phyloP scores from a whole-genome alignment of 768 basidiomycete species.

The Termitomyces sp. region DNA sequence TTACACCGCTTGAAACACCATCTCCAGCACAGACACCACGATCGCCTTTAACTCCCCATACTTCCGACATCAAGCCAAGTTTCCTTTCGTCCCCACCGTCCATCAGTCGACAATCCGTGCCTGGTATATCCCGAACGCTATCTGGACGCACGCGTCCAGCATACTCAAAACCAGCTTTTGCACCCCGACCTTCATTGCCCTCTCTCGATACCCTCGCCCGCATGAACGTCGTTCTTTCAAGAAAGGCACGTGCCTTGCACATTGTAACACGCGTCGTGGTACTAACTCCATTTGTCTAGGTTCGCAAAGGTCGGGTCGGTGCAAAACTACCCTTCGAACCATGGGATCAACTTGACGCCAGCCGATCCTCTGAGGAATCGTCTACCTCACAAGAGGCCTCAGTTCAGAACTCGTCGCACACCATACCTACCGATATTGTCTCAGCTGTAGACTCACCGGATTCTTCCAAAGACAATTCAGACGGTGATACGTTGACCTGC shows the following conservation, averaged over 20 bases:
- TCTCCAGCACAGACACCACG: slow-evolving; percentile 21
- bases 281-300: slow-evolving; percentile 27
- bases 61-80: slow-evolving; percentile 15
- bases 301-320: slow-evolving; percentile 51
- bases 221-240: slow-evolving; percentile 45
- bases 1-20: slow-evolving; percentile 18
- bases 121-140: slow-evolving; percentile 18
- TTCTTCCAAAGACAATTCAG: slow-evolving; percentile 18
- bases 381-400: slow-evolving; percentile 15
- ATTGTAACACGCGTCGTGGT: background rate
- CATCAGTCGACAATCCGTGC: slow-evolving; percentile 7
- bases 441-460: slow-evolving; percentile 21
- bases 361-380: slow-evolving; percentile 18
- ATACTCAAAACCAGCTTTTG: slow-evolving; percentile 47
- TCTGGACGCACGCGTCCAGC: slow-evolving; percentile 34
- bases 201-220: slow-evolving; percentile 47
- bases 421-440: slow-evolving; percentile 19
- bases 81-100: slow-evolving; percentile 18
- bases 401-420: slow-evolving; percentile 1
- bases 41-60: slow-evolving; percentile 26
- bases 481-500: slow-evolving; percentile 7
- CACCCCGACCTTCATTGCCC: slow-evolving; percentile 49
- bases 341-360: slow-evolving; percentile 41
- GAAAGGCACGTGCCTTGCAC: slow-evolving; percentile 35
- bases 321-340: slow-evolving; percentile 53